Conservation (phyloP, 2,329 filamentous ascomycete genomes). For the Graphilbum sp. region DNA sequence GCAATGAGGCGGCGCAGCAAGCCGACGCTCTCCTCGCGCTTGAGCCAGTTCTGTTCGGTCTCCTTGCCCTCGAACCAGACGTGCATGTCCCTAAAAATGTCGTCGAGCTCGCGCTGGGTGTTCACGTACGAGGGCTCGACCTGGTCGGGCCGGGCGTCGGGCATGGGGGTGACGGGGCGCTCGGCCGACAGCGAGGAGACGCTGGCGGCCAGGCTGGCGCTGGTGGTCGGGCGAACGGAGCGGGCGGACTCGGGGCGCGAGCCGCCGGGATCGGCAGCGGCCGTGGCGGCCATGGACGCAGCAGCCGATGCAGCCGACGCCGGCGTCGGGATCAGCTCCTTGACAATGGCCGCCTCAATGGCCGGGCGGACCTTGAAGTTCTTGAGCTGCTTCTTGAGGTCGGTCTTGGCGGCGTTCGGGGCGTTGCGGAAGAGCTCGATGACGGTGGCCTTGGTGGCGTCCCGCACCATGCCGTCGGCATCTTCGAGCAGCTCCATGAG, state of each 20-base stretch:
- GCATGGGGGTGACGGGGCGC: constrained; percentile 42
- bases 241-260: constrained; percentile 19
- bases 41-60: constrained; percentile 79
- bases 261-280: too few relatives aligned
- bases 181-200: constrained; percentile 31
- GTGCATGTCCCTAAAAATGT: constrained; percentile 68
- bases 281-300: constrained; percentile 20
- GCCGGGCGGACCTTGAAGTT: constrained; percentile 73
- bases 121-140: constrained; percentile 75
- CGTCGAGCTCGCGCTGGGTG: constrained; percentile 74
- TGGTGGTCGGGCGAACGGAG: constrained; percentile 10
- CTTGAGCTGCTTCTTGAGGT: constrained; percentile 74
- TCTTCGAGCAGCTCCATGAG: constrained; percentile 83
- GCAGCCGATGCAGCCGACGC: constrained; percentile 18
- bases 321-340: constrained; percentile 53
- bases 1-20: constrained; percentile 65
- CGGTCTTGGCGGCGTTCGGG: constrained; percentile 68
- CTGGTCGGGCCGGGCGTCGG: constrained; percentile 44
- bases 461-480: constrained; percentile 73
- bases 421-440: constrained; percentile 77
- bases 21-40: constrained; percentile 63
- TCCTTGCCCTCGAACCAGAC: constrained; percentile 74
- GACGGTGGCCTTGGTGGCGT: constrained; percentile 66
- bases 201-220: constrained; percentile 28
- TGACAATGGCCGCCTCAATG: constrained; percentile 67